Base-by-base conservation (phyloP, 1,284 basidiomycete genomes). In the Blastosporella zonata region DNA sequence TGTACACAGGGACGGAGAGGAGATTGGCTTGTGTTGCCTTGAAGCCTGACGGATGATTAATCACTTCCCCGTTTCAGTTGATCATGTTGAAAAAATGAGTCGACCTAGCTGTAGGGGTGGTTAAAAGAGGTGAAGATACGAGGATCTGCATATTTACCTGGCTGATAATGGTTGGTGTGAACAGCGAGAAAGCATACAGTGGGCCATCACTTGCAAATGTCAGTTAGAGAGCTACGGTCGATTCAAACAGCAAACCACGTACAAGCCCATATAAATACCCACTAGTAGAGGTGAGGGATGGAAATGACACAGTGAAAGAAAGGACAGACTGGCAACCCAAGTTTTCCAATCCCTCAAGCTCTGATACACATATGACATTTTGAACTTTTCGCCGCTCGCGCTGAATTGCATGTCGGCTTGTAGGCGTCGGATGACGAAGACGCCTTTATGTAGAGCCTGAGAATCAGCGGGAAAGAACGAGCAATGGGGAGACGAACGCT, bases 261-360 rank as follows among this genome's bases (percentile, higher is more conserved):
- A 71, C 69, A 73, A 72, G 35, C 81, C 82, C 69, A 74, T 77
- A 55, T 79, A 83, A 31, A 81, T 69, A 3, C 79, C 61, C 71
- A 80, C 81, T 83, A 31, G 29, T 13, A 12, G 43, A n/a, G n/a
- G 9, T 25, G 9, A 12, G 12, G 10, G 3, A 13, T 38, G 18
- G 40, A 21, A 18, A 18, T 35, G 9, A 18, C 15, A 15, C 15
- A 52, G 8, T 10, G n/a, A 37, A 7, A 25, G 35, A 34, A 20
- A 75, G 15, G 59, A 59, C 56, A 60, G 71, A 84, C 83, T 84
- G 9, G 75, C 79, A 13, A 85, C 55, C 78, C 82, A 89, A 0
- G 83, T 87, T 68, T 89, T 89, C 81, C 81, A 84, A 57, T 90
- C 87, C 7, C 65, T 57, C 49, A 87, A 62, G 55, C 82, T 84